These are phyloP conservation scores for Camellia granthamiana DNA, from an alignment of 148 eudicot species.

Conservation along the genomic window DNA sequence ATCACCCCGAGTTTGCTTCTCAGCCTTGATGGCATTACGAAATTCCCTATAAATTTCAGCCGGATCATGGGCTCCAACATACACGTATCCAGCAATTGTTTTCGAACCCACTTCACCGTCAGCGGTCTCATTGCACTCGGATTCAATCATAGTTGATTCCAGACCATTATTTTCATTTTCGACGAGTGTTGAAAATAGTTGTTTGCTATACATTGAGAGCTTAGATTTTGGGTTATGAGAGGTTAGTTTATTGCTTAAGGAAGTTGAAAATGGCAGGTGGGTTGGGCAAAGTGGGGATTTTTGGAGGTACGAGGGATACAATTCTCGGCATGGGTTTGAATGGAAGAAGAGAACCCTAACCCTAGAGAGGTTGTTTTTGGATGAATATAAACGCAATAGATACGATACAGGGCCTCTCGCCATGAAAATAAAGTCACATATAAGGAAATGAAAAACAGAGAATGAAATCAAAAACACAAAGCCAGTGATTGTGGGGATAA, in stretches of 20 bases:
- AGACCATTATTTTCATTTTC: constrained; percentile 16
- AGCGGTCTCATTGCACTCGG: not conserved
- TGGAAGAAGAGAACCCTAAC: constrained; percentile 15
- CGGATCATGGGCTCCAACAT: constrained; percentile 58
- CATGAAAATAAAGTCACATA: constrained; percentile 17
- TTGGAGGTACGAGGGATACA: not conserved
- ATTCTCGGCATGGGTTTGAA: constrained; percentile 14
- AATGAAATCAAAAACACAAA: not conserved
- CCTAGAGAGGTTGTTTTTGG: constrained; percentile 17
- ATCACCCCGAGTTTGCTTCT: constrained; percentile 32
- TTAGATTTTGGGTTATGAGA: not conserved
- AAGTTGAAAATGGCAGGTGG: constrained; percentile 1
- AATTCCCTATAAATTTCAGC: constrained; percentile 59
- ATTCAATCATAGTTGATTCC: not conserved
- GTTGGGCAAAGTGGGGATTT: constrained; percentile 1
- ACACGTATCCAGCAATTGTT: constrained; percentile 18
- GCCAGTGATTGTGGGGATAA: not conserved
- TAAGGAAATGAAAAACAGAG: not conserved
- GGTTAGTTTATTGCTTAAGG: constrained; percentile 6
- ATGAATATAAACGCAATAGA: constrained; percentile 24
- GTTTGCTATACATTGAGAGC: not conserved
- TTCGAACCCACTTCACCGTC: constrained; percentile 2
- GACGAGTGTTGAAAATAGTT: constrained; percentile 17
- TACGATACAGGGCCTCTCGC: constrained; percentile 31
- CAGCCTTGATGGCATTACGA: constrained; percentile 31